phyloP scores from a whole-genome alignment of 2,329 filamentous ascomycete species.

The Venturia pyrina region DNA sequence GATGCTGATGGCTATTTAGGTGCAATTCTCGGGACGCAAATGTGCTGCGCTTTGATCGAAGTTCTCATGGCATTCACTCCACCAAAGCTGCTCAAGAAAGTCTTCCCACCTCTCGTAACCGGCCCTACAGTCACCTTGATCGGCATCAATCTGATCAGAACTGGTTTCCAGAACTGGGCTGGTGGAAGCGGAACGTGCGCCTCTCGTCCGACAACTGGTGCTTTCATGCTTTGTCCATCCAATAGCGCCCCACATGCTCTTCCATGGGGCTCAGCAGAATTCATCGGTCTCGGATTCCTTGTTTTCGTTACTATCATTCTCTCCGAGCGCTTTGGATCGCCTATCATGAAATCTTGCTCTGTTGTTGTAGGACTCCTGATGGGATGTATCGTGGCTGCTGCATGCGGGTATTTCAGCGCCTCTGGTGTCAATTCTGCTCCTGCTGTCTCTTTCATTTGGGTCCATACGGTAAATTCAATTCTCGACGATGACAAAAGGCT shows the following conservation, averaged over 20 bases:
- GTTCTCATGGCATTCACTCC: conserved; percentile 66
- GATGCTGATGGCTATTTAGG: neutral
- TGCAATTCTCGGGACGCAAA: conserved; percentile 49
- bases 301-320: conserved; percentile 73
- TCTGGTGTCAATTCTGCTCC: conserved; percentile 62
- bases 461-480: conserved; percentile 38
- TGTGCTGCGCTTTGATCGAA: conserved; percentile 47
- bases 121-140: conserved; percentile 61
- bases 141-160: conserved; percentile 60
- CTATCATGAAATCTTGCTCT: conserved; percentile 73
- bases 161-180: conserved; percentile 68
- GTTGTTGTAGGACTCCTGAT: conserved; percentile 65
- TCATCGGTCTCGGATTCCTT: conserved; percentile 62
- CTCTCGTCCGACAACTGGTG: conserved; percentile 35
- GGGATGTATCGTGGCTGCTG: conserved; percentile 70
- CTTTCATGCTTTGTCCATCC: conserved; percentile 47
- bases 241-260: conserved; percentile 60
- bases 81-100: conserved; percentile 54
- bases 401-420: conserved; percentile 68
- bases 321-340: conserved; percentile 70
- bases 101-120: conserved; percentile 70
- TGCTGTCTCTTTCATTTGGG: conserved; percentile 66
- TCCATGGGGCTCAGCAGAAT: conserved; percentile 69
- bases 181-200: conserved; percentile 56
- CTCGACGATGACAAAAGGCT: too few species aligned